These are phyloP conservation scores for Cyclotella sp. DNA, from an alignment of 108 stramenopile species.

Conservation along the genomic window DNA sequence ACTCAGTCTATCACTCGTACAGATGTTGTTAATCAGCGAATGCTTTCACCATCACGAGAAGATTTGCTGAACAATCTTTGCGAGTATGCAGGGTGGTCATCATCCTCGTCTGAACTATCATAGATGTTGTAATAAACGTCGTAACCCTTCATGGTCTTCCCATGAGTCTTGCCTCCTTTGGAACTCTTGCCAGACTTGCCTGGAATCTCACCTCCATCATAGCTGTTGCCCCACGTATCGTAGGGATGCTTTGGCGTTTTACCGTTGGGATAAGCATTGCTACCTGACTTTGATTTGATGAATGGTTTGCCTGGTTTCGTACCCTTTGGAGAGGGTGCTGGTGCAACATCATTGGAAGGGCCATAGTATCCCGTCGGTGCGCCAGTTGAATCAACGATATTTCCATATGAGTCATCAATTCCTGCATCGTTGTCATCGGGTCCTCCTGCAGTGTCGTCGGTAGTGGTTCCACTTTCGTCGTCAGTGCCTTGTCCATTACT, in stretches of 20 bases:
- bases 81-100: background rate
- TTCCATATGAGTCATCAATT: background rate
- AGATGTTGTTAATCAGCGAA: background rate
- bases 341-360: too few species aligned
- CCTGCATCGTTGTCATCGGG: slow-evolving; percentile 1
- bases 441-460: background rate
- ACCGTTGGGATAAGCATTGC: background rate
- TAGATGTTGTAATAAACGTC: too few species aligned
- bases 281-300: background rate
- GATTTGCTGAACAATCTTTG: background rate
- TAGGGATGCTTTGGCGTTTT: slow-evolving; percentile 7
- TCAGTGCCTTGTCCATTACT: background rate
- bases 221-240: background rate
- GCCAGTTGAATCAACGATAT: background rate
- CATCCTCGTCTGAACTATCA: background rate
- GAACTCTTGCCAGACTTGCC: slow-evolving; percentile 1
- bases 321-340: too few species aligned
- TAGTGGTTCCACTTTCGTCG: background rate
- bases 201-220: background rate
- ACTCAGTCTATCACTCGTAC: too few species aligned
- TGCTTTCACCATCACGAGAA: background rate
- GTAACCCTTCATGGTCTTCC: background rate
- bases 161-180: background rate
- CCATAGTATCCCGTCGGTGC: too few species aligned
- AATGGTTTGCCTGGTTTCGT: slow-evolving; percentile 6